Percentiles rank a stretch among this genome's conserved stretches.
These are phyloP conservation scores for Liriodendron chinense DNA, from an alignment of 164 flowering plant species.

Conservation along the genomic window DNA sequence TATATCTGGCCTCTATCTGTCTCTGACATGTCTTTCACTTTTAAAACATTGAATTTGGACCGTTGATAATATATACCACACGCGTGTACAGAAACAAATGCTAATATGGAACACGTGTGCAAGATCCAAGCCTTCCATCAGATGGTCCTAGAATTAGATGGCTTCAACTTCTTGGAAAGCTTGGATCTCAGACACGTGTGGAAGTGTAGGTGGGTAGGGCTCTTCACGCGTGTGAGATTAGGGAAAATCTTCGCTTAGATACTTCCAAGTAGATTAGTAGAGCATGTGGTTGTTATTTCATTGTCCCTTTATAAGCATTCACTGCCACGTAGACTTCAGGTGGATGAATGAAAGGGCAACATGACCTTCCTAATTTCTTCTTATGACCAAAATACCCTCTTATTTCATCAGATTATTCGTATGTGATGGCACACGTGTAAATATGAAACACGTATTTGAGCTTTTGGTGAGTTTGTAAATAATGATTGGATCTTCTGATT, in stretches of 20 bases:
- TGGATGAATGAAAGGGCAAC: slow-evolving; percentile 6
- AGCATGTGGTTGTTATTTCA: slow-evolving; percentile 8
- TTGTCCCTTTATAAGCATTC: neutral
- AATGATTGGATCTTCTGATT: too few species aligned
- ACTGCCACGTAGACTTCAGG: neutral
- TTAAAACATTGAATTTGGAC: neutral
- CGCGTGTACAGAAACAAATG: neutral
- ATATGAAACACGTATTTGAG: too few species aligned
- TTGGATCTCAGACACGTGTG: neutral
- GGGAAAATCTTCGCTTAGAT: neutral
- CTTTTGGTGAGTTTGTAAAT: too few species aligned
- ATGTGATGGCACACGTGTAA: too few species aligned
- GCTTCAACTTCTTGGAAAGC: too few species aligned
- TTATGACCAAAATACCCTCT: neutral
- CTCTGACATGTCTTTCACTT: slow-evolving; percentile 1
- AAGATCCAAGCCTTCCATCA: too few species aligned
- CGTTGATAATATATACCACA: neutral
- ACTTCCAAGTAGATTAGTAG: neutral
- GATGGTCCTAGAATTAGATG: neutral
- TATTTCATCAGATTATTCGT: neutral
- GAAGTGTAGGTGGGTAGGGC: neutral
- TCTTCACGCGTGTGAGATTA: neutral
- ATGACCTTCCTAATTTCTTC: slow-evolving; percentile 5
- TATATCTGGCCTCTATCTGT: neutral
- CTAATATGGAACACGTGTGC: too few species aligned